A percentile compares a stretch with the other conserved stretches of the same genome.
Evolutionary conservation across 2,329 filamentous ascomycete species (phyloP).

Genomic region (Sphaerulina populicola): DNA sequence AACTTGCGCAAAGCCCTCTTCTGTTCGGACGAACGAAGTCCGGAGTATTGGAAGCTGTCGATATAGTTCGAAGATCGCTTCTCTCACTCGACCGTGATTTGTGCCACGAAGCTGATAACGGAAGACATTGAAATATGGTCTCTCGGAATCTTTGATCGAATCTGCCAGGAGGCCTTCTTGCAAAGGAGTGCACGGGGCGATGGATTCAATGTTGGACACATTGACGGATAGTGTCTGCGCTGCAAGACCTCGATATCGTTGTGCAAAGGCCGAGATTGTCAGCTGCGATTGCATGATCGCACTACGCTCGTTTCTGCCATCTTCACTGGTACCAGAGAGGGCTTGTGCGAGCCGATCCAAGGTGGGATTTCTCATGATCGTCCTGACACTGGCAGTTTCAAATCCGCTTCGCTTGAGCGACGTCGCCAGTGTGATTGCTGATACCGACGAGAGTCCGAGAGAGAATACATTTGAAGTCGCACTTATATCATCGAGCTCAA

Average conservation of each 20-base stretch:
- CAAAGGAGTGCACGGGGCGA: slow-evolving; percentile 74
- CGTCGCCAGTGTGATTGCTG: slow-evolving; percentile 61
- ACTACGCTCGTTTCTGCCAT: slow-evolving; percentile 23
- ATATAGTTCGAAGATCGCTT: slow-evolving; percentile 52
- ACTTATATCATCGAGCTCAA: slow-evolving; percentile 40
- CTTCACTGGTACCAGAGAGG: slow-evolving; percentile 19
- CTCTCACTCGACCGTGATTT: slow-evolving; percentile 43
- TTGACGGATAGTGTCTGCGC: slow-evolving; percentile 47
- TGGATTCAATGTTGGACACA: slow-evolving; percentile 54
- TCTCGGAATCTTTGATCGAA: slow-evolving; percentile 49
- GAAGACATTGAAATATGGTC: slow-evolving; percentile 73
- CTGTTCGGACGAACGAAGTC: slow-evolving; percentile 62
- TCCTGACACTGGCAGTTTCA: slow-evolving; percentile 51
- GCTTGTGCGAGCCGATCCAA: slow-evolving; percentile 37
- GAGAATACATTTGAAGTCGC: slow-evolving; percentile 67
- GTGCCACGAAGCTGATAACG: slow-evolving; percentile 47
- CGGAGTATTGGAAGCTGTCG: slow-evolving; percentile 56
- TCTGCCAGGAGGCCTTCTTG: slow-evolving; percentile 80
- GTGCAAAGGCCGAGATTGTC: slow-evolving; percentile 54
- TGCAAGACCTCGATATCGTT: slow-evolving; percentile 50
- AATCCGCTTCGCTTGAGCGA: slow-evolving; percentile 58
- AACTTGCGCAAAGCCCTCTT: slow-evolving; percentile 69
- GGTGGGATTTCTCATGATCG: slow-evolving; percentile 54
- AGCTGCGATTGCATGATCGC: slow-evolving; percentile 44
- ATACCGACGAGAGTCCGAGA: slow-evolving; percentile 80